Base-by-base conservation (phyloP, 1,284 basidiomycete genomes). In the Leccinum subspadiceum region DNA sequence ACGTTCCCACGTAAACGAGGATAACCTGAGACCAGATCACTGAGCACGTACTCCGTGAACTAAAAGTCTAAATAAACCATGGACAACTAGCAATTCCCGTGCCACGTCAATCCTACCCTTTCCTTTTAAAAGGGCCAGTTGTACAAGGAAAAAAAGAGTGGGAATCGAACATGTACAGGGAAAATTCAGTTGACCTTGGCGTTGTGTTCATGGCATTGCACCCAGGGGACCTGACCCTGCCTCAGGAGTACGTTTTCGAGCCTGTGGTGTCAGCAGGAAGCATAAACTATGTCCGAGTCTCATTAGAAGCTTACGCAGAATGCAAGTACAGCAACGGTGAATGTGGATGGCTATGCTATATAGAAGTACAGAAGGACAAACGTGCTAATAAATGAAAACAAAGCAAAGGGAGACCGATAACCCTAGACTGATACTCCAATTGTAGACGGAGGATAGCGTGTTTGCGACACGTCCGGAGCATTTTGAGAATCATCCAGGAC, bases 21-120 rank as follows among this genome's bases (percentile, higher is more conserved):
- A 68, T 64, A 68, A 59, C 35, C 22, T 59, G 67, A 63, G 33
- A 22, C 22, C 53, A 56, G 56, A 56, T 33, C 44, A 46, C 44
- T 20, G 44, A 46, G 54, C 58, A 56, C 4, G 24, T 4, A 56
- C 57, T 58, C 60, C 49, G 35, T 59, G 64, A 60, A 59, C 55
- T 61, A 58, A 67, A 71, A 72, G 69, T 67, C 60, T 67, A 71
- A 71, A 71, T 68, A 58, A 61, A 62, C 61, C 59, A 41, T 39
- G 33, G 17, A 51, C 20, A 39, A 31, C 54, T 44, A 22, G 49
- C 13, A 29, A 41, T 53, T 44, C 9, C 56, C 41, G 50, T 60
- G 59, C 66, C 68, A 70, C 60, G 58, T 56, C 54, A 37, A 24
- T 24, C 15, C 59, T 35, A 59, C 66, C 60, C 66, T 68, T 57